phyloP scores from a whole-genome alignment of 2,329 filamentous ascomycete species.

The Verticillium isaacii region DNA sequence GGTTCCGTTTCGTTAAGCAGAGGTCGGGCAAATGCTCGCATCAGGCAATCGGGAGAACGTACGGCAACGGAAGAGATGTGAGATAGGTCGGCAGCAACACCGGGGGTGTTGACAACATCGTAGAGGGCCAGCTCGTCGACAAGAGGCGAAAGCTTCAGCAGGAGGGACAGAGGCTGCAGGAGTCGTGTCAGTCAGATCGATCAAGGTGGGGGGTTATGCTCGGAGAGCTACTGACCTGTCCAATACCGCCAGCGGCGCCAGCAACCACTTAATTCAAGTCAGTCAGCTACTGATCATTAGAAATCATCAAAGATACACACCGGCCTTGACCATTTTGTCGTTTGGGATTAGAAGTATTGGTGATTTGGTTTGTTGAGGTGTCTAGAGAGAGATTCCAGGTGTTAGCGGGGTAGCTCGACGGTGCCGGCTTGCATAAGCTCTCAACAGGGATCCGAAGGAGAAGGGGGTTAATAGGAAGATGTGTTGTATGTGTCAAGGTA shows the following conservation, averaged over 20 bases:
- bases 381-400: conserved; percentile 1
- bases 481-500: neutral
- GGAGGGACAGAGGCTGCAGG: conserved; percentile 81
- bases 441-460: neutral
- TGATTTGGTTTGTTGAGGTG: conserved; percentile 7
- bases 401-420: conserved; percentile 12
- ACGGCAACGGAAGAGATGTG: conserved; percentile 92
- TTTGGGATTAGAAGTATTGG: conserved; percentile 22
- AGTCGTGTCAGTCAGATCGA: neutral
- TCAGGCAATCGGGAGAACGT: conserved; percentile 20
- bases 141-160: conserved; percentile 85
- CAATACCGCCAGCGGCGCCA: conserved; percentile 97
- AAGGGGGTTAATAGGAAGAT: neutral
- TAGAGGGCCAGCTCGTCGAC: conserved; percentile 93
- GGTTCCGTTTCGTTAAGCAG: conserved; percentile 4
- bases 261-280: conserved; percentile 62
- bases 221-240: conserved; percentile 62
- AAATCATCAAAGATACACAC: conserved; percentile 31
- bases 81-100: conserved; percentile 91
- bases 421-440: neutral
- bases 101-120: conserved; percentile 98
- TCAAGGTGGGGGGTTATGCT: neutral
- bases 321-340: conserved; percentile 58
- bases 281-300: neutral
- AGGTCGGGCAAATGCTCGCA: neutral